A percentile compares a stretch with the other conserved stretches of the same genome.
Evolutionary conservation across 1,139 yeast species (phyloP).

Genomic region (Eremothecium gossypii): DNA sequence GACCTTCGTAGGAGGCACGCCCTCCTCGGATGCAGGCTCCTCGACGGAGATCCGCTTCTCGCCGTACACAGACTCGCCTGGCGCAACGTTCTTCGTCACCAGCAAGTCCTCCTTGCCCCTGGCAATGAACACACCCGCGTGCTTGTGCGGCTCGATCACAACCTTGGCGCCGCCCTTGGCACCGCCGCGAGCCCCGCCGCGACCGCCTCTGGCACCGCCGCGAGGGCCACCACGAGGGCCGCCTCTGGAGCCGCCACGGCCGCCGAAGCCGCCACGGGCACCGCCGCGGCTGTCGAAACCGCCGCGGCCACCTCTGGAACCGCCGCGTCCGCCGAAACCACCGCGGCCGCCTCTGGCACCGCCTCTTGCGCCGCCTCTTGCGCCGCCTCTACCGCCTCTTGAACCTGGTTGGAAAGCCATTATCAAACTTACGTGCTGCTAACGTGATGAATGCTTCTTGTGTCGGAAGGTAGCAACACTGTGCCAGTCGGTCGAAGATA

Average conservation of each 20-base stretch:
- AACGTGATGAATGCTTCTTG: background rate
- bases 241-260: constrained; percentile 51
- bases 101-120: constrained; percentile 98
- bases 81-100: constrained; percentile 93
- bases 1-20: constrained; percentile 83
- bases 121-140: constrained; percentile 96
- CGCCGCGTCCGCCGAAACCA: constrained; percentile 47
- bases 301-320: constrained; percentile 40
- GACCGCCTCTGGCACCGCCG: constrained; percentile 74
- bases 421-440: constrained; percentile 8
- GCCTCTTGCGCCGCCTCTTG: constrained; percentile 30
- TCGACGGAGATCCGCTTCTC: constrained; percentile 94
- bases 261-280: constrained; percentile 55
- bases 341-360: constrained; percentile 19
- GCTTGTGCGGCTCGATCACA: constrained; percentile 96
- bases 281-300: constrained; percentile 64
- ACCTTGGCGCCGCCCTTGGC: constrained; percentile 90
- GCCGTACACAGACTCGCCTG: constrained; percentile 97
- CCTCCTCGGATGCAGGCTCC: constrained; percentile 81
- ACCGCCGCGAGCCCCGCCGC: constrained; percentile 75
- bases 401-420: constrained; percentile 53
- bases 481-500: background rate
- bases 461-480: background rate
- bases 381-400: constrained; percentile 34
- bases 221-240: constrained; percentile 57